These are phyloP conservation scores for Colletotrichum navitas DNA, from an alignment of 2,329 filamentous ascomycete species.

Conservation along the genomic window DNA sequence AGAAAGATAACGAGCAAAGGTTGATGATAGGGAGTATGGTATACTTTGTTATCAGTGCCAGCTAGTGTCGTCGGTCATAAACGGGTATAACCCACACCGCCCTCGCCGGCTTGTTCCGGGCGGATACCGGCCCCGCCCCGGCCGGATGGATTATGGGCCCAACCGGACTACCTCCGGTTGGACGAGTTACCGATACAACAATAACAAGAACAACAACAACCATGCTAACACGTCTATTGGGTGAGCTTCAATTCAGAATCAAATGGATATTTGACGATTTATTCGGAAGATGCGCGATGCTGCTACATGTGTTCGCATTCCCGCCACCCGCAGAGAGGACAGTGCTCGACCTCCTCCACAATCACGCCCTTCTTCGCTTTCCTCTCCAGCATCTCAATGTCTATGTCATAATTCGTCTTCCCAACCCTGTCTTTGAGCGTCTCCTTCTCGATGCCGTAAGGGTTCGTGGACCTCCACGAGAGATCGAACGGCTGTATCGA, in stretches of 20 bases:
- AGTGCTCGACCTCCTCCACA: constrained; percentile 8
- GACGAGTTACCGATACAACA: not conserved
- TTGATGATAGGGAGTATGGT: not conserved
- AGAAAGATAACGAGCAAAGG: not conserved
- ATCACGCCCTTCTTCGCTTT: constrained; percentile 18
- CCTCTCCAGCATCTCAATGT: constrained; percentile 35
- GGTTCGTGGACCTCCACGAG: constrained; percentile 32
- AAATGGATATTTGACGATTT: constrained; percentile 5
- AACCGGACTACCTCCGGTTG: not conserved
- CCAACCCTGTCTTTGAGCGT: constrained; percentile 10
- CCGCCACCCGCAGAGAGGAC: constrained; percentile 22
- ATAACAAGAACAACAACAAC: not conserved
- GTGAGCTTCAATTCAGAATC: not conserved
- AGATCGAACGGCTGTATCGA: constrained; percentile 25
- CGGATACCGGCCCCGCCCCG: not conserved
- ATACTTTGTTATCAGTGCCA: not conserved
- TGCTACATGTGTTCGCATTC: constrained; percentile 6
- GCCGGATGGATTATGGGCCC: not conserved
- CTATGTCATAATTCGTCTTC: constrained; percentile 30
- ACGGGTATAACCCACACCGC: not conserved
- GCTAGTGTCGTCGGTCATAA: not conserved
- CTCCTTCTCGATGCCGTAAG: constrained; percentile 24
- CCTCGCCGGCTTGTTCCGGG: not conserved
- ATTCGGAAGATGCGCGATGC: not conserved
- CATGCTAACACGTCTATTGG: not conserved